A percentile compares a stretch with the other conserved stretches of the same genome.
phyloP scores from a whole-genome alignment of 208 protist genomes.

The Naegleria fowleri region DNA sequence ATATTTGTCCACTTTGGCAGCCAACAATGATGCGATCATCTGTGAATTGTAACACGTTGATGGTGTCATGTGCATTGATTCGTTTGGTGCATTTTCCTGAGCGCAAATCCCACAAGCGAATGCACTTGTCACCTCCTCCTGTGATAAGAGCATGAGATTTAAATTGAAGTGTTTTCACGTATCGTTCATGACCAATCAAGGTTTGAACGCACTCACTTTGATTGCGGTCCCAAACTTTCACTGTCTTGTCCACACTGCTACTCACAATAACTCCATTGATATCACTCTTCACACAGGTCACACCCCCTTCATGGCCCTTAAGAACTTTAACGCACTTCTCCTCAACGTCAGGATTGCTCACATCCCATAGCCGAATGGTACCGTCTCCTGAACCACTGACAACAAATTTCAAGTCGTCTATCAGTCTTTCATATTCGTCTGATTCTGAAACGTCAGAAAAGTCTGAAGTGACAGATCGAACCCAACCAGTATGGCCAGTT shows the following conservation, averaged over 20 bases:
- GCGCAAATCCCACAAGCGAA: conserved; percentile 5
- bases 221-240: conserved; percentile 10
- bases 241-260: neutral
- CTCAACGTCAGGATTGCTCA: neutral
- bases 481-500: neutral
- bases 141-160: neutral
- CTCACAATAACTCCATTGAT: neutral
- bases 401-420: neutral
- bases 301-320: neutral
- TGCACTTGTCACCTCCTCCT: neutral
- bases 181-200: neutral
- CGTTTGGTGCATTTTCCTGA: neutral
- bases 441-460: neutral
- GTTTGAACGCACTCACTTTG: neutral
- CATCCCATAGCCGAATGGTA: neutral
- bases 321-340: neutral
- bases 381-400: neutral
- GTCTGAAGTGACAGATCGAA: neutral
- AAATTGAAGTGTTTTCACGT: conserved; percentile 19
- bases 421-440: neutral
- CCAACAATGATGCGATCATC: neutral
- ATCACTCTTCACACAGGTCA: neutral
- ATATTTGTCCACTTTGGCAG: neutral
- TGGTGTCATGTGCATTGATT: neutral
- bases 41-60: neutral